These are phyloP conservation scores for Cunninghamia lanceolata DNA, from an alignment of 75 land plant species.

Conservation along the genomic window DNA sequence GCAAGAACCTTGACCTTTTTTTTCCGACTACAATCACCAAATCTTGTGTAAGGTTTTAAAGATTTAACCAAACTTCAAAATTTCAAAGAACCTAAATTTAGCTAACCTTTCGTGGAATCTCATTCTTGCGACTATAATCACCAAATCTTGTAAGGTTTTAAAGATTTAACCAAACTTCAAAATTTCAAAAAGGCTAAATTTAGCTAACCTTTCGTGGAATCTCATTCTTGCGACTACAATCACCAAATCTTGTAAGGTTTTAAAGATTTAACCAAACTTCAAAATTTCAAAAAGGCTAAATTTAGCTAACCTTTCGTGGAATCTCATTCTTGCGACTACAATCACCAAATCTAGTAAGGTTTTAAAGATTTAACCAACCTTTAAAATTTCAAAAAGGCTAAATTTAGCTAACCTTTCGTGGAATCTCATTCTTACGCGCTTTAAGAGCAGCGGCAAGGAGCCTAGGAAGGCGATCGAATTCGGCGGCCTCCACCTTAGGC, in stretches of 20 bases:
- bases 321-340: slow-evolving; percentile 18
- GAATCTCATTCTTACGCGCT: slow-evolving; percentile 61
- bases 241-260: no score
- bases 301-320: slow-evolving; percentile 48
- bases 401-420: slow-evolving; percentile 43
- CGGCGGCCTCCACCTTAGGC: slow-evolving; percentile 65
- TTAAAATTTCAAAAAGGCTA: neutral
- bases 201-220: neutral
- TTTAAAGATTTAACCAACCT: neutral
- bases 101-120: no score
- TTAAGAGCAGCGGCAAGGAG: slow-evolving; percentile 61
- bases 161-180: no score
- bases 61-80: no score
- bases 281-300: neutral
- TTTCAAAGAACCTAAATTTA: no score
- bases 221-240: no score
- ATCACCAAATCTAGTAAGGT: no score
- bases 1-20: neutral
- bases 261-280: neutral
- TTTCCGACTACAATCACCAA: no score
- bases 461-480: slow-evolving; percentile 80
- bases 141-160: no score
- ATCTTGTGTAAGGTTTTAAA: no score
- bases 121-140: no score
- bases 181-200: no score